Base-by-base conservation (phyloP, 2,329 filamentous ascomycete species). In the Nannizziopsis barbatae region DNA sequence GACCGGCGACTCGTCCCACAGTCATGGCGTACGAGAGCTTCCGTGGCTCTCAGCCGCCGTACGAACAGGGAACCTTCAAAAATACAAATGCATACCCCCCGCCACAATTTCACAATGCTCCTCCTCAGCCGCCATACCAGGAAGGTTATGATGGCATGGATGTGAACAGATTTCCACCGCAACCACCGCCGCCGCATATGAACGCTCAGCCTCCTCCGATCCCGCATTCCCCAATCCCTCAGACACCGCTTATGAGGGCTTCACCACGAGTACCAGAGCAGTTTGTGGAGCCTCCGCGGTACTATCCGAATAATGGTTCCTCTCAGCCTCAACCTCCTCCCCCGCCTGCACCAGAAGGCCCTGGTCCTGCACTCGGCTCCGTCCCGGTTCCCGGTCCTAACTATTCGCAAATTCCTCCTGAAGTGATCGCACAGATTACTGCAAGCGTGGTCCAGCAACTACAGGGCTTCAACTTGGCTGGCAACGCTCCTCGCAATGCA, bases 361-460 rank as follows among this genome's bases (percentile, higher is more conserved):
- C 45, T 18, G 12, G 35, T 35, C 17, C 47, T 18, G 22, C 40
- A 15, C 22, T 7, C 4, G 22, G 22, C 7, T 27, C 22, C 22
- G 7, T 27, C 22, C 22, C 22, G 22, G 22, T 7, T 27, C 22
- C 22, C 7, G 22, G 22, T 7, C 4, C 22, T 7, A 27, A 27
- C 22, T 27, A 27, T 27, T 3, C 22, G 22, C 22, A 49, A 12
- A 35, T 47, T 14, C 45, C 47, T 5, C 47, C 51, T 9, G 47
- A 52, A 20, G 73, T 79, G 20, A 75, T 79, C 42, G 42, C 50
- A 12, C 50, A 50, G 42, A 48, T 52, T 30, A 50, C 50, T 14
- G 40, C 47, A 12, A 48, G 41, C 33, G 47, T 52, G 10, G 45
- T 47, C 10, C 75, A 77, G 60, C 75, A 80, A 50, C 67, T 79